These are phyloP conservation scores for Mycena rebaudengoi DNA, from an alignment of 768 basidiomycete species.

Conservation along the genomic window DNA sequence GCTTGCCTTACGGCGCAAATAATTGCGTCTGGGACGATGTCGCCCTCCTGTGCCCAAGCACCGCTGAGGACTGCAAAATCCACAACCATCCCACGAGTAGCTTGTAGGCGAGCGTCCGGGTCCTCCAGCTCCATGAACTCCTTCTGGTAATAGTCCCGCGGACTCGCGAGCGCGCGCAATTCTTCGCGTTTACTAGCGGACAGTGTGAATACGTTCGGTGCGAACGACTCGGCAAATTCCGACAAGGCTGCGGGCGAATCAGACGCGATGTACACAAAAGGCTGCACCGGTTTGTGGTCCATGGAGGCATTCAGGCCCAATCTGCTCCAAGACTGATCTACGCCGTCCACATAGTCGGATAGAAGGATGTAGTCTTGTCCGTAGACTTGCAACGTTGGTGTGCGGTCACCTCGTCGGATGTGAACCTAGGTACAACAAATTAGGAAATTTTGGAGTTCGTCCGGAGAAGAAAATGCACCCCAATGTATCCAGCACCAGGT, in stretches of 20 bases:
- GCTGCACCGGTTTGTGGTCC: conserved; percentile 29
- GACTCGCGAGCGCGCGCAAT: conserved; percentile 58
- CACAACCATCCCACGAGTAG: conserved; percentile 71
- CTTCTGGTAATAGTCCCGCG: conserved; percentile 61
- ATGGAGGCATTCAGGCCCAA: conserved; percentile 30
- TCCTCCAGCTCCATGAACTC: conserved; percentile 53
- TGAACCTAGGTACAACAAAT: no score
- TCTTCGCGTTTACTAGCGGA: conserved; percentile 48
- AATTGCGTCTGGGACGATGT: conserved; percentile 57
- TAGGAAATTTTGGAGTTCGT: no score
- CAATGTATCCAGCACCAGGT: conserved; percentile 48
- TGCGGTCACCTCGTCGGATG: conserved; percentile 69
- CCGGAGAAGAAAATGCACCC: no score
- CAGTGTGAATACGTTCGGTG: conserved; percentile 55
- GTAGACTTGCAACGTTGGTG: conserved; percentile 53
- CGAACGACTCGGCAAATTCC: conserved; percentile 52
- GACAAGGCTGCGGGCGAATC: conserved; percentile 58
- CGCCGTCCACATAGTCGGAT: conserved; percentile 55
- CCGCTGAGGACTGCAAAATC: conserved; percentile 75
- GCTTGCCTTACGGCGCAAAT: conserved; percentile 69
- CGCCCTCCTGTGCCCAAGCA: conserved; percentile 58
- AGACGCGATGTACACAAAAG: conserved; percentile 66
- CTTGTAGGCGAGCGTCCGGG: conserved; percentile 51
- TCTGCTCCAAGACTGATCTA: conserved; percentile 51
- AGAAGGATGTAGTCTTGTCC: conserved; percentile 57